Evolutionary conservation across 2,329 filamentous ascomycete genomes (phyloP).

Genomic region (Stachybotrys elegans): DNA sequence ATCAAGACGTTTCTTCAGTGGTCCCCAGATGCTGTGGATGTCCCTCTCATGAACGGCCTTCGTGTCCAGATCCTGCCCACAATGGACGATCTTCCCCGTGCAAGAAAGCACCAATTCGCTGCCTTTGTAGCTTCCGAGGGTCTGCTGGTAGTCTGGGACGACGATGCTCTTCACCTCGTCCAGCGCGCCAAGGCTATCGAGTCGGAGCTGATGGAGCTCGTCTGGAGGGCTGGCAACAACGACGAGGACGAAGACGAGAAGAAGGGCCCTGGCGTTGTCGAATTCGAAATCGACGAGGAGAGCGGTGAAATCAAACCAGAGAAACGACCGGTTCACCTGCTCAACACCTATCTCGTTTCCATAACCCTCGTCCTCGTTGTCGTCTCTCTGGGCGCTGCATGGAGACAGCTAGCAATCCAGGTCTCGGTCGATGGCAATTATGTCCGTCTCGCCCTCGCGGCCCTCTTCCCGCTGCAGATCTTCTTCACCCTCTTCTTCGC

Average conservation of each 20-base stretch:
- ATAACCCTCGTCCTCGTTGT: constrained; percentile 62
- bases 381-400: constrained; percentile 63
- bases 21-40: constrained; percentile 67
- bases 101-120: constrained; percentile 74
- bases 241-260: constrained; percentile 52
- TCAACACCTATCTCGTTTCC: constrained; percentile 64
- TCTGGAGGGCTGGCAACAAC: constrained; percentile 60
- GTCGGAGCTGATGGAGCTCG: constrained; percentile 69
- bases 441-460: constrained; percentile 58
- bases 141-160: constrained; percentile 76
- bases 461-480: constrained; percentile 64
- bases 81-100: constrained; percentile 63
- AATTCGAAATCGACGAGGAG: constrained; percentile 64
- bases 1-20: constrained; percentile 74
- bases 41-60: constrained; percentile 72
- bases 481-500: constrained; percentile 81
- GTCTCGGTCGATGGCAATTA: constrained; percentile 59
- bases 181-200: constrained; percentile 68
- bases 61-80: constrained; percentile 70
- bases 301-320: constrained; percentile 62
- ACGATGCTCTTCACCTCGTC: constrained; percentile 68
- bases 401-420: constrained; percentile 64
- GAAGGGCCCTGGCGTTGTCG: constrained; percentile 36
- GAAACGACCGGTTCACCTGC: constrained; percentile 60
- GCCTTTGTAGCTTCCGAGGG: constrained; percentile 70